Conservation (phyloP, 306 rosid species). For the Casuarina cunninghamiana region DNA sequence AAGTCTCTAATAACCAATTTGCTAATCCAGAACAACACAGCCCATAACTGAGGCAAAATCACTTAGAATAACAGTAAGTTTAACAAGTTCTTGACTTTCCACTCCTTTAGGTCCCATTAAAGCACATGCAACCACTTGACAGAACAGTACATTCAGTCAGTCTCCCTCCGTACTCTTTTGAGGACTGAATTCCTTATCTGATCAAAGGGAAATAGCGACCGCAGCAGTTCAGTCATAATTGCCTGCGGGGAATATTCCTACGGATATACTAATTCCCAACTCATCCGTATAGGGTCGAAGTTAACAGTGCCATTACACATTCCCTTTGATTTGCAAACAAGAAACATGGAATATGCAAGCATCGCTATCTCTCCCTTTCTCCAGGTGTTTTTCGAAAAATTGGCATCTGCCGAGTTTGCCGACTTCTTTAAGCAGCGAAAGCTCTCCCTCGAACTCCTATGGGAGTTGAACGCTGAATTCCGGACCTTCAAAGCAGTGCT, state of each 20-base stretch:
- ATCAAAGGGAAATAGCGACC: too few species aligned
- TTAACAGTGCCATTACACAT: too few species aligned
- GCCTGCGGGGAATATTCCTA: too few species aligned
- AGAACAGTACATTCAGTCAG: too few species aligned
- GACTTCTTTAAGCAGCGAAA: background rate
- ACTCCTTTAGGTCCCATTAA: background rate
- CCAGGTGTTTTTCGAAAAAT: conserved; percentile 19
- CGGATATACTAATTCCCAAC: too few species aligned
- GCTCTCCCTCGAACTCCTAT: background rate
- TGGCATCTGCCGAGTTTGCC: conserved; percentile 14
- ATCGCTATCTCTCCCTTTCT: conserved; percentile 29
- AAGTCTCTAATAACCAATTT: background rate
- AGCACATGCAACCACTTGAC: background rate
- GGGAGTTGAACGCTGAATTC: conserved; percentile 1
- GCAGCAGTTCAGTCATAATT: too few species aligned
- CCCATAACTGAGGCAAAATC: too few species aligned
- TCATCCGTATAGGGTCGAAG: too few species aligned
- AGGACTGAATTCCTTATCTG: too few species aligned
- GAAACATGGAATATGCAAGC: background rate
- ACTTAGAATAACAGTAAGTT: background rate
- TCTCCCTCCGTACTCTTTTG: too few species aligned
- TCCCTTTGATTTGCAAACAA: too few species aligned
- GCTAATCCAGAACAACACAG: too few species aligned
- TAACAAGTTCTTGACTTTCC: background rate
- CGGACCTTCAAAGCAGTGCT: background rate